These are phyloP conservation scores for Clarireedia sp. DNA, from an alignment of 2,329 filamentous ascomycete species.

Conservation along the genomic window DNA sequence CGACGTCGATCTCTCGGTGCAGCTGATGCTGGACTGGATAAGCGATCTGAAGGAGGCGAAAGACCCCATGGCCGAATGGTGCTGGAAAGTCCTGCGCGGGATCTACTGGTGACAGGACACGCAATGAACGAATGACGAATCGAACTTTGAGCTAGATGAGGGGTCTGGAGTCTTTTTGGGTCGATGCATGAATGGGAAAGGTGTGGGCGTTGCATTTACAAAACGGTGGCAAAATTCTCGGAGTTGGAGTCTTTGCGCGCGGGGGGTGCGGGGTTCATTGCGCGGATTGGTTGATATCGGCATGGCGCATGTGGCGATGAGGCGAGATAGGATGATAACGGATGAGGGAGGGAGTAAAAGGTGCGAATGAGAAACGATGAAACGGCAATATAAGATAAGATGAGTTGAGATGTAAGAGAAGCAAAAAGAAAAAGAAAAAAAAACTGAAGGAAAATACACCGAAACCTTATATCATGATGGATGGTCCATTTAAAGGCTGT, in stretches of 20 bases:
- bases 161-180: background rate
- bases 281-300: too few relatives aligned
- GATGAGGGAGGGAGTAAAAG: background rate
- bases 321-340: background rate
- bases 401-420: too few relatives aligned
- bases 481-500: too few relatives aligned
- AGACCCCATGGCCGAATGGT: constrained; percentile 47
- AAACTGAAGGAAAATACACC: too few relatives aligned
- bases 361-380: background rate
- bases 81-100: constrained; percentile 25
- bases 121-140: background rate
- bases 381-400: background rate
- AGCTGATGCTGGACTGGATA: constrained; percentile 51
- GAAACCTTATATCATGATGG: too few relatives aligned
- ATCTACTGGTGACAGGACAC: constrained; percentile 15
- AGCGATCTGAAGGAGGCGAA: constrained; percentile 43
- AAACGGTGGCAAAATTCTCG: too few relatives aligned
- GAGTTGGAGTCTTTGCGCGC: too few relatives aligned
- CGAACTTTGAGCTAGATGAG: background rate
- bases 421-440: too few relatives aligned
- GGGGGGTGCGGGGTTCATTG: too few relatives aligned
- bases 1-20: constrained; percentile 41
- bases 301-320: background rate
- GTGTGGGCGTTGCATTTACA: too few relatives aligned
- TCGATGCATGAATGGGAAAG: too few relatives aligned